Percentiles rank a stretch among this genome's conserved stretches.
Evolutionary conservation across 2,329 filamentous ascomycete species (phyloP).

Genomic region (Diplodia mutila): DNA sequence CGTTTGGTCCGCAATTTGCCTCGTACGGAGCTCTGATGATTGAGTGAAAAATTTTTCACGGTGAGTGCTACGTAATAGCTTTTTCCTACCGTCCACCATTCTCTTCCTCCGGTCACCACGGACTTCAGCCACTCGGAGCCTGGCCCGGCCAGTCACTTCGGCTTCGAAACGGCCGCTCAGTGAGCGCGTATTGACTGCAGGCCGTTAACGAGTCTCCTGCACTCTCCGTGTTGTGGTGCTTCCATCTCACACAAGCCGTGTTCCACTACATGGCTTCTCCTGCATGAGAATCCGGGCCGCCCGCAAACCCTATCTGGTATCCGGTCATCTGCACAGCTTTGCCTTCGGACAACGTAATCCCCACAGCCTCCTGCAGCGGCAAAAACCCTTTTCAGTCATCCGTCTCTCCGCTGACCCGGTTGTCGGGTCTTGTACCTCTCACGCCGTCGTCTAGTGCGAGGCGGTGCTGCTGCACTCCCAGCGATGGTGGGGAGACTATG

Average conservation of each 20-base stretch:
- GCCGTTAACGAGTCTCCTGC: background rate
- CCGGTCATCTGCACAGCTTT: conserved; percentile 10
- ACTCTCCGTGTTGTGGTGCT: background rate
- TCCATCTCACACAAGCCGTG: background rate
- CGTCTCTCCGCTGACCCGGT: conserved; percentile 11
- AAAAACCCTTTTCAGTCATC: conserved; percentile 13
- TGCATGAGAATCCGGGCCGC: conserved; percentile 10
- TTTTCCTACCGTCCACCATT: conserved; percentile 1
- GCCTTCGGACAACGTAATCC: conserved; percentile 11
- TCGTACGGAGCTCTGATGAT: background rate
- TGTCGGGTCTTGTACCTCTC: background rate
- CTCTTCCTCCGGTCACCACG: background rate
- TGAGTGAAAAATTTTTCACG: conserved; percentile 13
- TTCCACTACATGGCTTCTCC: conserved; percentile 12
- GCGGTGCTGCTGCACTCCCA: background rate
- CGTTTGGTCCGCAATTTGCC: background rate
- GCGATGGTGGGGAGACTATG: conserved; percentile 1
- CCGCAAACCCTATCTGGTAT: background rate
- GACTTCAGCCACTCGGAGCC: conserved; percentile 2
- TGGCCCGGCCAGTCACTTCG: background rate
- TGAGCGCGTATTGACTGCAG: background rate
- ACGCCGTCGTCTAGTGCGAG: conserved; percentile 1
- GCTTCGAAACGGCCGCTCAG: background rate
- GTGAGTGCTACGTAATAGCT: conserved; percentile 1
- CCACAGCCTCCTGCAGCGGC: conserved; percentile 18